Evolutionary conservation across 2,329 filamentous ascomycete genomes (phyloP).

Genomic region (Fusarium papillatum): DNA sequence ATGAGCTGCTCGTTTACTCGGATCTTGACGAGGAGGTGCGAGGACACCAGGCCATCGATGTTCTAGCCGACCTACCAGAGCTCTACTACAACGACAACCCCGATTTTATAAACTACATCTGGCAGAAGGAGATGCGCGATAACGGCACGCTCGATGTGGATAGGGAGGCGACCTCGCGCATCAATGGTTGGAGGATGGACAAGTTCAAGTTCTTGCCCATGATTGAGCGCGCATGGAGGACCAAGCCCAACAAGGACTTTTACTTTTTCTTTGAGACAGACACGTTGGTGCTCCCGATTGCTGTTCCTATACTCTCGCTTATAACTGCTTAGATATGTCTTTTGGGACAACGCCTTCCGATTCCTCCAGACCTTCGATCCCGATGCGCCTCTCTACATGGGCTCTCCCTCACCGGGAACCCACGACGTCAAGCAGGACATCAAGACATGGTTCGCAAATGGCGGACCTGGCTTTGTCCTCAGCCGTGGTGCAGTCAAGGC

Average conservation of each 20-base stretch:
- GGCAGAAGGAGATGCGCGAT: slow-evolving; percentile 51
- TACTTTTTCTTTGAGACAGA: slow-evolving; percentile 70
- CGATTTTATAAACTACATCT: slow-evolving; percentile 56
- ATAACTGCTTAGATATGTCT: slow-evolving; percentile 41
- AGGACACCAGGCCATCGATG: slow-evolving; percentile 58
- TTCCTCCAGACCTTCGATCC: slow-evolving; percentile 63
- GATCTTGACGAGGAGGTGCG: slow-evolving; percentile 61
- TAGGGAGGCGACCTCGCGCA: slow-evolving; percentile 46
- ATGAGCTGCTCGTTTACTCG: slow-evolving; percentile 62
- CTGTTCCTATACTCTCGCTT: neutral
- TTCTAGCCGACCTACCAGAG: slow-evolving; percentile 60
- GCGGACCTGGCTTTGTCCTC: slow-evolving; percentile 62
- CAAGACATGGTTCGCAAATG: slow-evolving; percentile 62
- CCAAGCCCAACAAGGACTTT: slow-evolving; percentile 63
- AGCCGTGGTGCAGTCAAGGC: slow-evolving; percentile 59
- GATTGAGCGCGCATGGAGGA: slow-evolving; percentile 63
- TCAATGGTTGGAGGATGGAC: slow-evolving; percentile 65
- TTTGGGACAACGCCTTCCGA: slow-evolving; percentile 60
- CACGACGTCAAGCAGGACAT: slow-evolving; percentile 45
- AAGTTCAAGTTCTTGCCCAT: slow-evolving; percentile 71
- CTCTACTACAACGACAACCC: slow-evolving; percentile 53
- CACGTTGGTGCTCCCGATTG: slow-evolving; percentile 53
- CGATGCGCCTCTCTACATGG: slow-evolving; percentile 59
- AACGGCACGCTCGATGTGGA: slow-evolving; percentile 50
- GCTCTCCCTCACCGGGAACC: slow-evolving; percentile 59